phyloP scores from a whole-genome alignment of 78 protist genomes.

The Tieghemostelium lacteum region DNA sequence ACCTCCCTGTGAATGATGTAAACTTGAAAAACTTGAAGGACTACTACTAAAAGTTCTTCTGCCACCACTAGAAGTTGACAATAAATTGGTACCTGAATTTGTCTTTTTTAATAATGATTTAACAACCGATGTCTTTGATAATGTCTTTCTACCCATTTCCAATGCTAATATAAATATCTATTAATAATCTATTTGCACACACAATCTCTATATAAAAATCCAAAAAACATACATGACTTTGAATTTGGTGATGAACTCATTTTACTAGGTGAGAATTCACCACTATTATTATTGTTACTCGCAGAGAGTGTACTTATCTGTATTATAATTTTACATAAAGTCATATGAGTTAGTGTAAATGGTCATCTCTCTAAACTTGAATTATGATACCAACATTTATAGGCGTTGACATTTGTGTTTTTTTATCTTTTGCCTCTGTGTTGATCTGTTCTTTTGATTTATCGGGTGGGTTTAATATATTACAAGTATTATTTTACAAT shows the following conservation, averaged over 20 bases:
- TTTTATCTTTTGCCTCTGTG: no score
- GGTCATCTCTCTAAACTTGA: no score
- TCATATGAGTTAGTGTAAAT: no score
- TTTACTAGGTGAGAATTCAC: slow-evolving; percentile 11
- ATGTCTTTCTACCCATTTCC: slow-evolving; percentile 31
- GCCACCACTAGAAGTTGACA: not conserved
- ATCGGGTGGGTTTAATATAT: no score
- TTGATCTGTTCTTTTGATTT: no score
- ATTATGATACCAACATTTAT: no score
- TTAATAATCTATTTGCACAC: not conserved
- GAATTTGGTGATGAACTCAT: slow-evolving; percentile 16
- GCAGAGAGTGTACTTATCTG: no score
- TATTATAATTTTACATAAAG: no score
- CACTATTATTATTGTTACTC: no score
- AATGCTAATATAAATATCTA: not conserved
- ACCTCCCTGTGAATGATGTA: not conserved
- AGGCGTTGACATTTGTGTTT: no score
- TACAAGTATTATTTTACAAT: no score
- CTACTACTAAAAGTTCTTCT: not conserved
- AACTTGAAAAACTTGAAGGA: not conserved
- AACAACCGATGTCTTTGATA: slow-evolving; percentile 46
- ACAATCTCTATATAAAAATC: not conserved
- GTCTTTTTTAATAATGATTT: slow-evolving; percentile 46
- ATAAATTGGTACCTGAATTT: slow-evolving; percentile 43
- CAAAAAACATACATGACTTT: not conserved